Conservation (phyloP, 1,139 yeast species). For the Suhomyces yuchorum region DNA sequence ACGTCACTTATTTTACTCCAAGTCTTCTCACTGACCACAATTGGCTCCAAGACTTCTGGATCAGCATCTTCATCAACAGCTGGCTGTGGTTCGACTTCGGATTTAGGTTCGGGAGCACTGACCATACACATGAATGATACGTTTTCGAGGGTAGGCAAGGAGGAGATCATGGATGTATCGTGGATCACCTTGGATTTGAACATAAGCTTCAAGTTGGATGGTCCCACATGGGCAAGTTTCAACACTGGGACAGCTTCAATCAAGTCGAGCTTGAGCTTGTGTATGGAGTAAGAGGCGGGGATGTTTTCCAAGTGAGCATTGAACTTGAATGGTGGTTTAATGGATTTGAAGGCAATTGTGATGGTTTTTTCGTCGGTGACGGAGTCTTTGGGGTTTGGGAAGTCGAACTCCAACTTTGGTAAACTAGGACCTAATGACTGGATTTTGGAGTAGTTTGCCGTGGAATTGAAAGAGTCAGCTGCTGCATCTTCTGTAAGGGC, state of each 20-base stretch:
- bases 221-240: slow-evolving; percentile 25
- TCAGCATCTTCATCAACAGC: slow-evolving; percentile 15
- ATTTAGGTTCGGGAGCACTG: slow-evolving; percentile 21
- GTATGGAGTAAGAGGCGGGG: slow-evolving; percentile 32
- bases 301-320: slow-evolving; percentile 28
- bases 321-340: slow-evolving; percentile 49
- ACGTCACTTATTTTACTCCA: slow-evolving; percentile 37
- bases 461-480: slow-evolving; percentile 31
- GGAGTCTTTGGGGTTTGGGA: slow-evolving; percentile 26
- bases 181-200: slow-evolving; percentile 49
- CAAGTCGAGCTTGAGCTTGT: slow-evolving; percentile 35
- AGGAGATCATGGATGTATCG: slow-evolving; percentile 34
- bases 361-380: slow-evolving; percentile 13
- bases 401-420: slow-evolving; percentile 31
- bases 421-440: slow-evolving; percentile 46
- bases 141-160: slow-evolving; percentile 25
- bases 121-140: slow-evolving; percentile 44
- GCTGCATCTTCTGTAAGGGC: slow-evolving; percentile 29
- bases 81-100: background rate
- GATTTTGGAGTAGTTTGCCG: slow-evolving; percentile 35
- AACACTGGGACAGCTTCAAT: slow-evolving; percentile 30
- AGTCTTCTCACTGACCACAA: slow-evolving; percentile 24
- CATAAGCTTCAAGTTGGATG: slow-evolving; percentile 40
- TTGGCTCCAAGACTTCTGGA: slow-evolving; percentile 21
- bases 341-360: slow-evolving; percentile 39